These are phyloP conservation scores for Thuja plicata DNA, from an alignment of 83 land plant genomes.

Conservation along the genomic window DNA sequence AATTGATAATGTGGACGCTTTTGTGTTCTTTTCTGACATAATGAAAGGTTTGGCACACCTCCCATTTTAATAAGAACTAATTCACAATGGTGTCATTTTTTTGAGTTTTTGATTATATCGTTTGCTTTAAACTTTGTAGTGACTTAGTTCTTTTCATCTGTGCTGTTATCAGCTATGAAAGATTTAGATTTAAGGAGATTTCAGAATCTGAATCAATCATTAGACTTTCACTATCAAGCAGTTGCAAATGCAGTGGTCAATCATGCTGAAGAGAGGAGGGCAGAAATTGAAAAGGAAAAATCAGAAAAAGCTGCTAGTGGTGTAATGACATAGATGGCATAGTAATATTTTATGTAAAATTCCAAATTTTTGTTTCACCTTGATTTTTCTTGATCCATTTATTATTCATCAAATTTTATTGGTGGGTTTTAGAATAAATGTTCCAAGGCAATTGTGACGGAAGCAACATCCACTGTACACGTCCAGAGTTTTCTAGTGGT, in stretches of 20 bases:
- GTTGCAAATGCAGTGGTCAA: conserved; percentile 82
- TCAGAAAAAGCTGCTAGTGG: conserved; percentile 58
- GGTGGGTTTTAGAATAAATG: conserved; percentile 17
- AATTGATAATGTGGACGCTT: conserved; percentile 92
- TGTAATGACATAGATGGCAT: conserved; percentile 14
- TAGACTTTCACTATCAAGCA: conserved; percentile 89
- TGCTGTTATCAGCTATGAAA: conserved; percentile 54
- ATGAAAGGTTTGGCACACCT: conserved; percentile 65
- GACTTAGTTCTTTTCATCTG: background rate
- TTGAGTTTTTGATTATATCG: background rate
- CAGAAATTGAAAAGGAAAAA: conserved; percentile 81
- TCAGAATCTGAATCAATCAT: conserved; percentile 75
- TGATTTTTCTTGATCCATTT: conserved; percentile 16
- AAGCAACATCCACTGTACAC: conserved; percentile 14
- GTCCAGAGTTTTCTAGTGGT: conserved; percentile 15
- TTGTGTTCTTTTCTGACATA: conserved; percentile 88
- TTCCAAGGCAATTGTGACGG: conserved; percentile 19
- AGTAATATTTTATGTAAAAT: background rate
- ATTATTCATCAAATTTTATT: conserved; percentile 21
- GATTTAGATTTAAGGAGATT: conserved; percentile 72
- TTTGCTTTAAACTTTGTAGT: background rate
- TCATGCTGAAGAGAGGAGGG: conserved; percentile 90
- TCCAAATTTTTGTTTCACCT: background rate
- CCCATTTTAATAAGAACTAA: background rate
- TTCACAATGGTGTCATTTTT: background rate